Conservation (phyloP, 2,329 filamentous ascomycete genomes). For the Aciculosporium take region DNA sequence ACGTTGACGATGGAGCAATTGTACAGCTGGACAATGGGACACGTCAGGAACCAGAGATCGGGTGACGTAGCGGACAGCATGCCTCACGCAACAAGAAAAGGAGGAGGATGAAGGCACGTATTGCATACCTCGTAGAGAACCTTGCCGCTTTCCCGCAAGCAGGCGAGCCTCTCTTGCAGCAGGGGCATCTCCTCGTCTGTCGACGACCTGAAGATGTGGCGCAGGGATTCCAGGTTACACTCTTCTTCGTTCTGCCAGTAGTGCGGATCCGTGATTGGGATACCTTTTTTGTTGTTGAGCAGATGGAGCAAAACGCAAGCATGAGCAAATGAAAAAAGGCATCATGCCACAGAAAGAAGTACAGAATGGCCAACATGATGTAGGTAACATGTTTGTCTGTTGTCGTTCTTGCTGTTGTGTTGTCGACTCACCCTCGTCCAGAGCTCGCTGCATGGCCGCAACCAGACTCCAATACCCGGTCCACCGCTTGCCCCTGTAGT, state of each 20-base stretch:
- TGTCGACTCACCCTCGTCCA: constrained; percentile 56
- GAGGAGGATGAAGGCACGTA: not conserved
- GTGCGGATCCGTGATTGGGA: constrained; percentile 75
- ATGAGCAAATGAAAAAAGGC: not conserved
- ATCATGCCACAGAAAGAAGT: not conserved
- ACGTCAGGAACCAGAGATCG: too few relatives aligned
- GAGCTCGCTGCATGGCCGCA: constrained; percentile 68
- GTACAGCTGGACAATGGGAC: constrained; percentile 54
- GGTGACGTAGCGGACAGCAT: too few relatives aligned
- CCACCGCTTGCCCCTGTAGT: constrained; percentile 70
- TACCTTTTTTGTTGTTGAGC: constrained; percentile 47
- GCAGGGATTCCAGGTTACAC: constrained; percentile 60
- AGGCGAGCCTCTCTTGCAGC: constrained; percentile 60
- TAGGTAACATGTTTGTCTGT: not conserved
- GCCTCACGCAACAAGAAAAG: not conserved
- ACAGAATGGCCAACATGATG: not conserved
- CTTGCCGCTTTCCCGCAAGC: constrained; percentile 68
- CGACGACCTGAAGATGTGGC: constrained; percentile 69
- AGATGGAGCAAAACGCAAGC: not conserved
- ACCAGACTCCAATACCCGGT: constrained; percentile 94
- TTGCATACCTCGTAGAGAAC: constrained; percentile 65
- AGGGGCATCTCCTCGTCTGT: constrained; percentile 81
- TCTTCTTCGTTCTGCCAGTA: constrained; percentile 72
- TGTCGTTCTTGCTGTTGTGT: not conserved
- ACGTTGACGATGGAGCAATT: constrained; percentile 59